phyloP scores from a whole-genome alignment of 257 asterid species.

The Handroanthus guayacan region DNA sequence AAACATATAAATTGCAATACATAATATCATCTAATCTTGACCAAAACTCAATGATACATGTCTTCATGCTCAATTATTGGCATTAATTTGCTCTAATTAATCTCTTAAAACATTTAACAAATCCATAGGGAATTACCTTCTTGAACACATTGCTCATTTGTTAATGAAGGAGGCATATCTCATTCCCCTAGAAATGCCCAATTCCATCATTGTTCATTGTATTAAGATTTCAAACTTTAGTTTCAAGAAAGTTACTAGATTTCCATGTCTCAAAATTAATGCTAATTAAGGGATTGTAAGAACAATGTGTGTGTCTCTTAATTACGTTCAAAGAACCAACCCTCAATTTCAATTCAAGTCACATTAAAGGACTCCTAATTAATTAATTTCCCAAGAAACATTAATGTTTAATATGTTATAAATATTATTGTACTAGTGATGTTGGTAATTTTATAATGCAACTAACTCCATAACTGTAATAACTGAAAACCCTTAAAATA shows the following conservation, averaged over 20 bases:
- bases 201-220: conserved; percentile 42
- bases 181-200: conserved; percentile 9
- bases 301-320: conserved; percentile 30
- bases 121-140: not conserved
- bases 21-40: not conserved
- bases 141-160: not conserved
- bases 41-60: not conserved
- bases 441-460: conserved; percentile 40
- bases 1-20: too few species aligned
- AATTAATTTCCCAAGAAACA: conserved; percentile 40
- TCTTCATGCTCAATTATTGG: not conserved
- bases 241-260: conserved; percentile 45
- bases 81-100: not conserved
- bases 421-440: not conserved
- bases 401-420: conserved; percentile 2
- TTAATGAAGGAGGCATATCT: not conserved
- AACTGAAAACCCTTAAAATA: conserved; percentile 52
- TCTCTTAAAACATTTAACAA: not conserved
- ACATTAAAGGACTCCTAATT: conserved; percentile 27
- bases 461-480: conserved; percentile 60
- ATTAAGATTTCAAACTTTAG: conserved; percentile 44
- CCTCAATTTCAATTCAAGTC: conserved; percentile 27
- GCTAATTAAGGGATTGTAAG: not conserved
- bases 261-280: conserved; percentile 34
- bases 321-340: conserved; percentile 44